phyloP scores from a whole-genome alignment of 129 eudicot species.

The Chrysanthemum makinoi region DNA sequence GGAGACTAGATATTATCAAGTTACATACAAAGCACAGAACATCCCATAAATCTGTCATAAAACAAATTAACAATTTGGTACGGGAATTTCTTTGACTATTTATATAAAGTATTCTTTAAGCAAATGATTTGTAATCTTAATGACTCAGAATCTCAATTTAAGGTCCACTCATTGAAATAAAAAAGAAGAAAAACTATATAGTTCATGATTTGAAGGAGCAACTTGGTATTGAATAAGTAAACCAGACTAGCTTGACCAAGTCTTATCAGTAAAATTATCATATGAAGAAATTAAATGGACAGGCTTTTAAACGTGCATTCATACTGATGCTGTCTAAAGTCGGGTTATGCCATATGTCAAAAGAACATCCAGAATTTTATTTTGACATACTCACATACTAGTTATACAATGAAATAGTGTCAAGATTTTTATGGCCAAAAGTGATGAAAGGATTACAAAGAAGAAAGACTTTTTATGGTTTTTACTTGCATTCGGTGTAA shows the following conservation, averaged over 20 bases:
- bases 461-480: too few relatives aligned
- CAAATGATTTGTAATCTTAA: background rate
- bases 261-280: background rate
- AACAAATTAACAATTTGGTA: background rate
- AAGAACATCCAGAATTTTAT: too few relatives aligned
- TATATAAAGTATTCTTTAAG: background rate
- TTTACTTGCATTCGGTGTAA: background rate
- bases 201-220: background rate
- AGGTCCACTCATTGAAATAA: background rate
- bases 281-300: background rate
- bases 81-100: background rate
- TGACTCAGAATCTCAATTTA: background rate
- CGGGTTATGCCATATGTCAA: too few relatives aligned
- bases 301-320: too few relatives aligned
- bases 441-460: too few relatives aligned
- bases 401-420: too few relatives aligned
- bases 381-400: too few relatives aligned
- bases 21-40: background rate
- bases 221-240: background rate
- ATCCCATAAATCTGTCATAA: background rate
- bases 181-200: background rate
- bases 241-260: too few relatives aligned
- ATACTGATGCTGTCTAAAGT: too few relatives aligned
- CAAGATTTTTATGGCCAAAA: background rate
- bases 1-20: background rate